Evolutionary conservation across 139 green algal genomes (phyloP).

Genomic region (Chlamydomonas schloesseri): DNA sequence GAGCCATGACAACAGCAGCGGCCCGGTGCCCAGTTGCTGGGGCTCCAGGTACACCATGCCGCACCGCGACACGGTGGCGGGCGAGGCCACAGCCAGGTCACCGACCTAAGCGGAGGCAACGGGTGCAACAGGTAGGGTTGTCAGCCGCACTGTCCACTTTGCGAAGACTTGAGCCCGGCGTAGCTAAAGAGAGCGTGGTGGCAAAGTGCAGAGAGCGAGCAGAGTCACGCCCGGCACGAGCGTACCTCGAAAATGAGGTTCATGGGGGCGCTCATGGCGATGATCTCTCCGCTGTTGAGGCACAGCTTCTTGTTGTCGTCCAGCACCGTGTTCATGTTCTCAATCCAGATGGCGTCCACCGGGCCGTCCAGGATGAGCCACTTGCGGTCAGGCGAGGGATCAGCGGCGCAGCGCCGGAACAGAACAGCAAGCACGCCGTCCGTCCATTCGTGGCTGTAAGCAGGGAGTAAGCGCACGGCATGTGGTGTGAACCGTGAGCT

Average conservation of each 20-base stretch:
- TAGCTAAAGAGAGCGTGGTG: too few relatives aligned
- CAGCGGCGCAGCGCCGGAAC: constrained; percentile 69
- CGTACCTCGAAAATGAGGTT: constrained; percentile 43
- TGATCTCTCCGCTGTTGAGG: constrained; percentile 78
- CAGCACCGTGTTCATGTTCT: constrained; percentile 76
- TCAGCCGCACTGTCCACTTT: too few relatives aligned
- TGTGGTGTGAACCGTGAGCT: too few relatives aligned
- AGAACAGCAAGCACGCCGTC: constrained; percentile 78
- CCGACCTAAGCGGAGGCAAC: constrained; percentile 49
- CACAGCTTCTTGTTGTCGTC: constrained; percentile 93
- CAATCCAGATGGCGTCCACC: constrained; percentile 85
- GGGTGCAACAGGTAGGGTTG: too few relatives aligned
- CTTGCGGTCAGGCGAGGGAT: constrained; percentile 68
- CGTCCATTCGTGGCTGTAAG: constrained; percentile 75
- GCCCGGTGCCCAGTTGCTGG: constrained; percentile 68
- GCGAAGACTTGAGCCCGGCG: too few relatives aligned
- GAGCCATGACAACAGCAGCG: constrained; percentile 79
- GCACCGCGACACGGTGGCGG: constrained; percentile 79
- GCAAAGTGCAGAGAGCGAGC: too few relatives aligned
- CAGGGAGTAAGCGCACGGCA: background rate
- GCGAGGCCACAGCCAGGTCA: constrained; percentile 77
- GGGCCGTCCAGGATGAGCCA: constrained; percentile 81
- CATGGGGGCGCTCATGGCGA: constrained; percentile 66
- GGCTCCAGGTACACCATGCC: constrained; percentile 89
- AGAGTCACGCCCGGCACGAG: too few relatives aligned